Conservation (phyloP, 257 asterid species). For the Ligustrum vulgare region DNA sequence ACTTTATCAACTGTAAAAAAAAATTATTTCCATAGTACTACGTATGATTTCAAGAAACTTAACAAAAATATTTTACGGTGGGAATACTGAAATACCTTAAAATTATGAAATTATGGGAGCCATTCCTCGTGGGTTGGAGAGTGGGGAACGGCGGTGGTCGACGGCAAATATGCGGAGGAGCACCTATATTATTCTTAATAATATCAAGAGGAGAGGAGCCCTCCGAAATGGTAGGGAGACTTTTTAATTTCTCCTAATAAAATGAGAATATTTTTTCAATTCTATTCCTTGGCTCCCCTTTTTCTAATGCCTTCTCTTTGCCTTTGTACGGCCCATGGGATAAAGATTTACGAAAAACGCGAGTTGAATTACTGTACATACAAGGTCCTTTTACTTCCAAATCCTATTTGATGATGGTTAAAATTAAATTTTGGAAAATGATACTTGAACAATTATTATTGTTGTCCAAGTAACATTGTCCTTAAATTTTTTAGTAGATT, state of each 20-base stretch:
- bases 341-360: not conserved
- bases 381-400: not conserved
- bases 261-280: not conserved
- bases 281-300: slow-evolving; percentile 23
- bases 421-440: too few species aligned
- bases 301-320: slow-evolving; percentile 23
- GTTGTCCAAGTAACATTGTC: too few species aligned
- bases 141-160: slow-evolving; percentile 23
- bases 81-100: slow-evolving; percentile 19
- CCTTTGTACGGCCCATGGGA: not conserved
- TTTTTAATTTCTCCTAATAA: not conserved
- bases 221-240: slow-evolving; percentile 15
- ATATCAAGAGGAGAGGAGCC: slow-evolving; percentile 9
- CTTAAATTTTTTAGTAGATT: too few species aligned
- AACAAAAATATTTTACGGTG: not conserved
- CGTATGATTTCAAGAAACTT: not conserved
- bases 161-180: slow-evolving; percentile 28
- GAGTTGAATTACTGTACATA: not conserved
- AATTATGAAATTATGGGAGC: slow-evolving; percentile 2
- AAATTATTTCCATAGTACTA: not conserved
- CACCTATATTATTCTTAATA: not conserved
- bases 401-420: too few species aligned
- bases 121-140: slow-evolving; percentile 9
- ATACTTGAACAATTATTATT: too few species aligned
- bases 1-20: not conserved